These are phyloP conservation scores for Leccinum longicurvipes DNA, from an alignment of 768 basidiomycete species.

Conservation along the genomic window DNA sequence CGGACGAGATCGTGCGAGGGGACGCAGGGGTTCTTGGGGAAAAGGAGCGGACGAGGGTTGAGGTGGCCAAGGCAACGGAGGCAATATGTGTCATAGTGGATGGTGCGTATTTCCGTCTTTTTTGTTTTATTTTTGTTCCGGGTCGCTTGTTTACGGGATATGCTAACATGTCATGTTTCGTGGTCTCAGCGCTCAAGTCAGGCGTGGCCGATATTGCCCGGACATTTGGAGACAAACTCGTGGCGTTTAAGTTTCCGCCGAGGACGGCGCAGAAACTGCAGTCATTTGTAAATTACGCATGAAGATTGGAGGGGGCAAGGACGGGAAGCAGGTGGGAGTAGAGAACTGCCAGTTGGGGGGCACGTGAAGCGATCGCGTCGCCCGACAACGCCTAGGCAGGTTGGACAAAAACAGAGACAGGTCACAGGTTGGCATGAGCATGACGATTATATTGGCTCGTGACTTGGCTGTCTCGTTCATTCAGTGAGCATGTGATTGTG, in stretches of 20 bases:
- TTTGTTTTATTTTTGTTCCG: not conserved
- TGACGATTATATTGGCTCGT: no score
- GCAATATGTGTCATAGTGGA: constrained; percentile 51
- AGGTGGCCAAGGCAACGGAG: constrained; percentile 55
- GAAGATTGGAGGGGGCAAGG: not conserved
- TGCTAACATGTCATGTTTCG: not conserved
- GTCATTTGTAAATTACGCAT: constrained; percentile 65
- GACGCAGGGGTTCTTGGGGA: constrained; percentile 34
- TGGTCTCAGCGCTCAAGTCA: constrained; percentile 51
- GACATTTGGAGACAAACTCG: constrained; percentile 72
- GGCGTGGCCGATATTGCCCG: constrained; percentile 62
- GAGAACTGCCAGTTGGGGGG: no score
- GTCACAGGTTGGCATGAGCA: no score
- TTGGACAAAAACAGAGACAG: no score
- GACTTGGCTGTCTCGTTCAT: no score
- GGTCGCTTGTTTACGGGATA: not conserved
- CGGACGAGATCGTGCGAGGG: constrained; percentile 30
- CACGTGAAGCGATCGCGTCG: no score
- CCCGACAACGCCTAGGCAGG: no score
- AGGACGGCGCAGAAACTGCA: constrained; percentile 64
- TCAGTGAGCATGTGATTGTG: no score
- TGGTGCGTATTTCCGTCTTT: constrained; percentile 44
- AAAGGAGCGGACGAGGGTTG: constrained; percentile 39
- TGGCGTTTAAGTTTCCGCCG: constrained; percentile 79
- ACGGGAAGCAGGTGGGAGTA: no score